Base-by-base conservation (phyloP, 805 yeast genomes). In the Ogataea siamensis region DNA sequence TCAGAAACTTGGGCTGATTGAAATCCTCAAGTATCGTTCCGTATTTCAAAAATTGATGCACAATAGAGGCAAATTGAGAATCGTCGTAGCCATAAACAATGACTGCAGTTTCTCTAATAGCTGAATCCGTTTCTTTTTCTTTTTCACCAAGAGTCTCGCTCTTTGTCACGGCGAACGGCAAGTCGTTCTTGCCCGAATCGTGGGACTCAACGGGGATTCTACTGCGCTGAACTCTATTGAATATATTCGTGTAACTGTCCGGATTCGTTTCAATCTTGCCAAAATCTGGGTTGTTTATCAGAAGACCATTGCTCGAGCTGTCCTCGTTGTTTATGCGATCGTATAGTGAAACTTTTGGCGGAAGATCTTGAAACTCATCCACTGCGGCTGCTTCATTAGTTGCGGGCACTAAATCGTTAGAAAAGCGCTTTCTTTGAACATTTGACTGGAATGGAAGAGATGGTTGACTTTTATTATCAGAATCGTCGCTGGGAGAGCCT, bases 1-100 rank as follows among this genome's bases (percentile, higher is more conserved):
- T 8, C n/a, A 22, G 17, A 4, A 33, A 20, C 13, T 23, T 28
- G 9, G 28, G 36, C 17, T 44, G 47, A 25, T 79, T 80, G 50
- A 84, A 80, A 52, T 84, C 82, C 49, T 88, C 96, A 39, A 87
- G 58, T 27, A 91, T 78, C 18, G 69, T 71, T 14, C 98, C 98
- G 60, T 82, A 87, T 51, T 82, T 83, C 16, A 79, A 70, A 53
- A 88, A 91, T 58, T 79, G 85, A 36, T 76, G 74, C 25, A 91
- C 70, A 2, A 91, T 76, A 23, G 71, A 71, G 21, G 71, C 73
- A 7, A 94, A 78, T 47, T 80, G 70, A 2, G 78, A 70, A 53
- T 88, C 94, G 1, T 94, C 87, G 58, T 87, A 91, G 1, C 98
- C 98, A 62, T 84, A 87, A 3, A 91, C 87, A 19, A 89, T 63